A percentile compares a stretch with the other conserved stretches of the same genome.
phyloP scores from a whole-genome alignment of 345 rosid genomes.

The Sisymbrium irio region DNA sequence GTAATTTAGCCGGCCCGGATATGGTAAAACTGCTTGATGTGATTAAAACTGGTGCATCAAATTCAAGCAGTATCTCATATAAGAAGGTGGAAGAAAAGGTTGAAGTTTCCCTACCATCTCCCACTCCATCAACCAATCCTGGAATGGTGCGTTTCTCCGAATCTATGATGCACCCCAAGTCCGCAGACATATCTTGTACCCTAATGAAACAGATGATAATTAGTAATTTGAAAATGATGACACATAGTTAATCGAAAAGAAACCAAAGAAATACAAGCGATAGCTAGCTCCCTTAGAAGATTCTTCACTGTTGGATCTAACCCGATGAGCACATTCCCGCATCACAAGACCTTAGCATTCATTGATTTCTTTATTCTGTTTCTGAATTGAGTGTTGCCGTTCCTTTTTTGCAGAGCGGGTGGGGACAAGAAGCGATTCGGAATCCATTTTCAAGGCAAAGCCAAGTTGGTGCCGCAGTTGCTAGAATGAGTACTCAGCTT shows the following conservation, averaged over 20 bases:
- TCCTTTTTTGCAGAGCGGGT: conserved; percentile 58
- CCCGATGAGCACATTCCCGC: background rate
- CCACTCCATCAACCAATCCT: conserved; percentile 82
- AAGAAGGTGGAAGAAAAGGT: conserved; percentile 57
- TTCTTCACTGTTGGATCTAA: background rate
- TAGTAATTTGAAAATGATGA: background rate
- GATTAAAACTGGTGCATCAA: conserved; percentile 29
- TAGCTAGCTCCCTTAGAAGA: background rate
- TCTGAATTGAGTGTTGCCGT: background rate
- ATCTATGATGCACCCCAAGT: conserved; percentile 38
- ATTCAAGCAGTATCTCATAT: conserved; percentile 18
- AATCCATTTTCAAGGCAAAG: conserved; percentile 63
- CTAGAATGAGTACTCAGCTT: conserved; percentile 29
- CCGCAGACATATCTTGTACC: background rate
- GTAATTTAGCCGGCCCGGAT: conserved; percentile 58
- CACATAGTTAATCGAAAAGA: background rate
- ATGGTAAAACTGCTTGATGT: conserved; percentile 66
- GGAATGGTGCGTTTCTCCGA: conserved; percentile 87
- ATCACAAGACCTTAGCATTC: background rate
- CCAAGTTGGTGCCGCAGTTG: conserved; percentile 37
- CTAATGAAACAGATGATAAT: background rate
- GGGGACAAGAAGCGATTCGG: conserved; percentile 54
- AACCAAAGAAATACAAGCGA: background rate
- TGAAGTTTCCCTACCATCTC: conserved; percentile 94
- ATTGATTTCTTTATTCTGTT: background rate